Evolutionary conservation across 768 basidiomycete genomes (phyloP), one percentile per base, ranked within the genome.

Genomic region (Leccinum pellstonianum): DNA sequence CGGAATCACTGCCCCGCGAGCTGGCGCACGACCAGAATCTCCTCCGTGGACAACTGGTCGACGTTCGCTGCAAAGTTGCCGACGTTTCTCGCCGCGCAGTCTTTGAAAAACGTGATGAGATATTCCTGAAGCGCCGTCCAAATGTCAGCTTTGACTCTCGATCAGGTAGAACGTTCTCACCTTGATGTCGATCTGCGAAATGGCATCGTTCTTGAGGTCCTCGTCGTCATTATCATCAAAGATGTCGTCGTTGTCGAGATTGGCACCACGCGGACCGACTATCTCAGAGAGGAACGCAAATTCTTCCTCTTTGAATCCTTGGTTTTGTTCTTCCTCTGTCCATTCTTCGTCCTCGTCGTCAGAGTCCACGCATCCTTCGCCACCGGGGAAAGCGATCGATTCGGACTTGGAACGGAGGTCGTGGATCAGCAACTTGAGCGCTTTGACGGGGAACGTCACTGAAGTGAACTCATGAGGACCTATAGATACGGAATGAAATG

Each of bases 271-370:
- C 1, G 86, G 85, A 11, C 89, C 87, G 52, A 94, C 81, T 79
- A 93, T 81, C 52, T 94, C 91, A 5, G 93, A 93, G 38, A 97
- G 76, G 78, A 86, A 92, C 23, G 86, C 85, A 63, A 91, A 85
- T 66, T 93, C 90, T n/a, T 91, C 90, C 53, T 85, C 78, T 66
- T 85, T 89, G 66, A 81, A 75, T 8, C 77, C 76, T 66, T 84
- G 81, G 52, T 84, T 77, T 35, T 82, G 72, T 57, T 91, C 94
- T 68, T 95, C 94, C 66, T 97, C 95, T 10, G 85, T 82, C 96
- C 96, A 98, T n/a, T 93, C 92, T 35, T 93, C 93, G 63, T 94
- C 90, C 81, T 84, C 90, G 68, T 94, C 93, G 63, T 95, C 93
- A 9, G 84, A 87, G 31, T 86, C 87, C 11, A 86, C 77, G 29